phyloP scores from a whole-genome alignment of 2,329 filamentous ascomycete species.

The Trichoderma sp. region DNA sequence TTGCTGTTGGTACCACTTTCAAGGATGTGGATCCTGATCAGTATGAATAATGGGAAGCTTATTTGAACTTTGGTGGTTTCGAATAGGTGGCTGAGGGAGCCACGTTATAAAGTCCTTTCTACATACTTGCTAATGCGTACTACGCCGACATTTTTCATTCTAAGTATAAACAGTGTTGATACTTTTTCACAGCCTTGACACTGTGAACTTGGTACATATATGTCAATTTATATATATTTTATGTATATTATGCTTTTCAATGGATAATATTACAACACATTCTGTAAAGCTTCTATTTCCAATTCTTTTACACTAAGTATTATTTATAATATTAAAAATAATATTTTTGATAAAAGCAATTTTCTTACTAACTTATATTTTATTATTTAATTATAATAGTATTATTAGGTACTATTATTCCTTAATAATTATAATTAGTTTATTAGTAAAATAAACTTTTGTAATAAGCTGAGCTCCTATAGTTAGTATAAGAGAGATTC shows the following conservation, averaged over 20 bases:
- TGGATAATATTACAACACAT: too few species aligned
- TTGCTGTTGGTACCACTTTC: slow-evolving; percentile 41
- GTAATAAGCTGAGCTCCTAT: too few species aligned
- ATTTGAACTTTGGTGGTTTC: not conserved
- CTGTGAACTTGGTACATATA: not conserved
- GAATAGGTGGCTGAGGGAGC: not conserved
- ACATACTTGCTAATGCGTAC: not conserved
- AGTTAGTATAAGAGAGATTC: too few species aligned
- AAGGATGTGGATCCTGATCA: slow-evolving; percentile 25
- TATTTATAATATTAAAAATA: too few species aligned
- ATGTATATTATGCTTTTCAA: not conserved
- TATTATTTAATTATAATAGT: too few species aligned
- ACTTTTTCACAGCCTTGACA: not conserved
- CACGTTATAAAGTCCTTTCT: not conserved
- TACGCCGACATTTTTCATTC: not conserved
- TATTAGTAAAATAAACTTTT: too few species aligned
- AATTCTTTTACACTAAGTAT: too few species aligned
- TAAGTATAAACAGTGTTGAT: not conserved
- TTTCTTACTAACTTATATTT: too few species aligned
- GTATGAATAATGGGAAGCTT: not conserved
- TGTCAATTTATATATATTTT: not conserved
- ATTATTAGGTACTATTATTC: too few species aligned
- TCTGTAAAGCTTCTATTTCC: too few species aligned
- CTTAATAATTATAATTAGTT: too few species aligned
- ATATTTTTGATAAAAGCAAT: too few species aligned